Percentiles rank a stretch among this genome's conserved stretches.
phyloP scores from a whole-genome alignment of 1,139 yeast species.

The Scheffersomyces segobiensis region DNA sequence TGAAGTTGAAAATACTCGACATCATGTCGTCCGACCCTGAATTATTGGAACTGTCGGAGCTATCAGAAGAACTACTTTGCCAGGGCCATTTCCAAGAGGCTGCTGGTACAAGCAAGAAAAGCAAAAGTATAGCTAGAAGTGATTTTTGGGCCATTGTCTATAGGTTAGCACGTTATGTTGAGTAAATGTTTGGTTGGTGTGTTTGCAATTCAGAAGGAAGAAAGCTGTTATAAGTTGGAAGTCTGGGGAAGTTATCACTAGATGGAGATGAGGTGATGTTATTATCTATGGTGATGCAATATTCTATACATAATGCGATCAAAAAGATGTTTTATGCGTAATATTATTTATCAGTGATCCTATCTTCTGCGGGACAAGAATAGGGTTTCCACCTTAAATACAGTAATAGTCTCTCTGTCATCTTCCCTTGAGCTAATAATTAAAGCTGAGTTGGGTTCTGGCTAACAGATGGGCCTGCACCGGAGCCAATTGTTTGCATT shows the following conservation, averaged over 20 bases:
- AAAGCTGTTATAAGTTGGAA: not conserved
- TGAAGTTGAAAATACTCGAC: not conserved
- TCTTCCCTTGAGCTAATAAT: not conserved
- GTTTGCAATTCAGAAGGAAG: not conserved
- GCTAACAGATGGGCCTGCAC: not conserved
- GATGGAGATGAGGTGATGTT: not conserved
- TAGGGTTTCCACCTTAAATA: not conserved
- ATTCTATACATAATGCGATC: not conserved
- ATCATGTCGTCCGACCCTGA: not conserved
- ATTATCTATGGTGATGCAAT: not conserved
- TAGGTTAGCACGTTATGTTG: too few species aligned
- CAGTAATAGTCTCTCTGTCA: not conserved
- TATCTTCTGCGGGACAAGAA: not conserved
- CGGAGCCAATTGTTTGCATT: not conserved
- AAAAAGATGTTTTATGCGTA: not conserved
- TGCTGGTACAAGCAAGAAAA: not conserved
- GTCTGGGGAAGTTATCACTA: too few species aligned
- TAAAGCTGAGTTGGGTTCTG: not conserved
- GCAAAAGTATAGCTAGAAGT: not conserved
- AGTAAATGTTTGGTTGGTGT: not conserved
- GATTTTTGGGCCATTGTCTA: not conserved
- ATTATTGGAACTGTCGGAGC: conserved; percentile 4
- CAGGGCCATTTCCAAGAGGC: not conserved
- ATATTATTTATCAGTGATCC: not conserved
- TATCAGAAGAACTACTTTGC: not conserved